A percentile compares a stretch with the other conserved stretches of the same genome.
Conservation (phyloP, 2,329 filamentous ascomycete species). For the Hansfordia pulvinata region DNA sequence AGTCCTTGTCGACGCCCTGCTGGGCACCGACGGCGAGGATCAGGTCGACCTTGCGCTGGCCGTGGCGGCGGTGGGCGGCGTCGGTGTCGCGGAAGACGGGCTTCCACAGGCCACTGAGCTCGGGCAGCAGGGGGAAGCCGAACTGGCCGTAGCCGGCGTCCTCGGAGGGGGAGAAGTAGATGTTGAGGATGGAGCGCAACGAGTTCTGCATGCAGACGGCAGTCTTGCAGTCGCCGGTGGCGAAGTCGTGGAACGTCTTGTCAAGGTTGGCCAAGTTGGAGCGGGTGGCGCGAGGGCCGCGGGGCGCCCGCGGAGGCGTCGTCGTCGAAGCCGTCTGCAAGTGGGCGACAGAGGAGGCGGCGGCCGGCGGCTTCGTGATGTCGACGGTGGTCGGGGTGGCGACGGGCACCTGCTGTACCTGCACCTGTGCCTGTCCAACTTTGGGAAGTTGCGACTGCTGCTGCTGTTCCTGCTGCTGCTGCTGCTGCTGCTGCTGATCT, state of each 20-base stretch:
- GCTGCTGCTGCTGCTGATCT: conserved; percentile 1
- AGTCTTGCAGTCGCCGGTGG: conserved; percentile 24
- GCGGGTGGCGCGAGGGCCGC: conserved; percentile 28
- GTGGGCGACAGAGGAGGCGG: no score
- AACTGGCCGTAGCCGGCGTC: conserved; percentile 32
- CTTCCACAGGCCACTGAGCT: conserved; percentile 36
- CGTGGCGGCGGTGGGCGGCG: conserved; percentile 13
- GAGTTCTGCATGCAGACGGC: conserved; percentile 43
- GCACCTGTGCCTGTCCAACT: no score
- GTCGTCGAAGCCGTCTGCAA: conserved; percentile 9
- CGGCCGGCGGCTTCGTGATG: no score
- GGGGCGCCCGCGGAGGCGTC: no score
- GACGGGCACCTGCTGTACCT: no score
- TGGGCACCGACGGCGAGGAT: conserved; percentile 48
- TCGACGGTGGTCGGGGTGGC: no score
- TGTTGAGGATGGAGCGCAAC: conserved; percentile 35
- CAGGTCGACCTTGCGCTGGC: conserved; percentile 33
- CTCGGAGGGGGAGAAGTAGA: conserved; percentile 34
- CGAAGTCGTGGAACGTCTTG: conserved; percentile 31
- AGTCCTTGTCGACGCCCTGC: conserved; percentile 34
- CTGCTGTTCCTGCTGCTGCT: conserved; percentile 2
- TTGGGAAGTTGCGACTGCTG: neutral
- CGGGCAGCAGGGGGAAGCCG: conserved; percentile 30
- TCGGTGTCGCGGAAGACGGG: conserved; percentile 31
- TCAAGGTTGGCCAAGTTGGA: conserved; percentile 10